phyloP scores from a whole-genome alignment of 176 grass and related monocot genomes.

The Lolium rigidum region DNA sequence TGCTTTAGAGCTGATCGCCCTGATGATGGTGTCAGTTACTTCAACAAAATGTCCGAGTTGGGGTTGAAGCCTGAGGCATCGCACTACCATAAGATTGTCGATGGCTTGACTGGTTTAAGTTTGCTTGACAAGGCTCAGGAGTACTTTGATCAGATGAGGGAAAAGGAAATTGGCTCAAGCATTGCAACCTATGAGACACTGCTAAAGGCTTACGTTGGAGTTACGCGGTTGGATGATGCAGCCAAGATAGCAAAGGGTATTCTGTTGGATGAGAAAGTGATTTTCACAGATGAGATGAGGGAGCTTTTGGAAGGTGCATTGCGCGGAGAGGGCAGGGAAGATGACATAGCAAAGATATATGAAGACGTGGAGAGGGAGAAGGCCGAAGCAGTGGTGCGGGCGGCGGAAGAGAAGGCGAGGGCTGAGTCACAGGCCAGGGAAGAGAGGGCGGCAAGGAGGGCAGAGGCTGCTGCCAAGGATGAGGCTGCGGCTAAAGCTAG shows the following conservation, averaged over 20 bases:
- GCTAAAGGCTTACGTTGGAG: slow-evolving; percentile 58
- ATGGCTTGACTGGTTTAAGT: slow-evolving; percentile 47
- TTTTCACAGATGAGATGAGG: slow-evolving; percentile 70
- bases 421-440: slow-evolving; percentile 72
- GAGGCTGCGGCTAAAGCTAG: slow-evolving; percentile 81
- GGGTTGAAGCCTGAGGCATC: slow-evolving; percentile 70
- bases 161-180: slow-evolving; percentile 59
- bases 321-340: slow-evolving; percentile 62
- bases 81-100: slow-evolving; percentile 64
- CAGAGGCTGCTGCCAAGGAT: slow-evolving; percentile 65
- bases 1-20: slow-evolving; percentile 60
- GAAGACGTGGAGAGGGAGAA: slow-evolving; percentile 74
- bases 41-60: slow-evolving; percentile 64
- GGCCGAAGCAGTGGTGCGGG: slow-evolving; percentile 57
- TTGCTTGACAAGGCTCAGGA: slow-evolving; percentile 60
- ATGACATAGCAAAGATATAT: slow-evolving; percentile 63
- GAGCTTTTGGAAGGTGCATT: slow-evolving; percentile 62
- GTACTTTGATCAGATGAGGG: slow-evolving; percentile 72
- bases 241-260: slow-evolving; percentile 51
- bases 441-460: slow-evolving; percentile 74
- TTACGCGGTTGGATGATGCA: slow-evolving; percentile 49
- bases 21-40: slow-evolving; percentile 67
- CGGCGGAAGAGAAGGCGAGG: slow-evolving; percentile 64
- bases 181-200: slow-evolving; percentile 62
- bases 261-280: slow-evolving; percentile 64